These are phyloP conservation scores for Hippophae gyantsensis DNA, from an alignment of 306 rosid species.

Conservation along the genomic window DNA sequence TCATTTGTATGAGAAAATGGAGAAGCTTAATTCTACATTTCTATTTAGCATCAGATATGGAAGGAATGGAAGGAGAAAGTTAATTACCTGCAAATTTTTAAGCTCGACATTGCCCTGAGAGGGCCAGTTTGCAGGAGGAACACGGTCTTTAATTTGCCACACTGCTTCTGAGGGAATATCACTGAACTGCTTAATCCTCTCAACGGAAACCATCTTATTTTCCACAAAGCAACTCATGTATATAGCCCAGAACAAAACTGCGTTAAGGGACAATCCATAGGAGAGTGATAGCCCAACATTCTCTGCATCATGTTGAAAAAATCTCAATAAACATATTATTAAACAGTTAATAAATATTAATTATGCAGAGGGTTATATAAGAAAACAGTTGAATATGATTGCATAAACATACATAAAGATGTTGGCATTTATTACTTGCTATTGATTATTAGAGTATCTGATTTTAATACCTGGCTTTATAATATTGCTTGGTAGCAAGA, in stretches of 20 bases:
- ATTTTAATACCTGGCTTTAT: slow-evolving; percentile 64
- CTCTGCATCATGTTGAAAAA: slow-evolving; percentile 30
- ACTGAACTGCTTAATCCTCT: slow-evolving; percentile 77
- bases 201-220: slow-evolving; percentile 95
- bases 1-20: too few relatives aligned
- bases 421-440: too few relatives aligned
- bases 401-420: too few relatives aligned
- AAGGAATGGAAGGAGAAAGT: neutral
- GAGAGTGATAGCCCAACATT: slow-evolving; percentile 84
- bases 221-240: slow-evolving; percentile 87
- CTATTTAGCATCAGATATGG: too few relatives aligned
- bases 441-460: too few relatives aligned
- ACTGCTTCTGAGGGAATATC: slow-evolving; percentile 70
- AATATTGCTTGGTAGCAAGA: slow-evolving; percentile 69
- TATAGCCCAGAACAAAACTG: slow-evolving; percentile 62
- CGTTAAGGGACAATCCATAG: slow-evolving; percentile 73
- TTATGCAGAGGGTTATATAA: too few relatives aligned
- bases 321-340: too few relatives aligned
- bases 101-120: slow-evolving; percentile 67
- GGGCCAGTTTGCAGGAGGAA: slow-evolving; percentile 84
- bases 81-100: slow-evolving; percentile 64
- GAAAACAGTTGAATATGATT: too few relatives aligned
- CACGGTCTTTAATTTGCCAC: slow-evolving; percentile 53
- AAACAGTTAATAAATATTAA: too few relatives aligned
- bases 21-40: too few relatives aligned